These are phyloP conservation scores for Aquilaria yunnanensis DNA, from an alignment of 345 rosid species.

Conservation along the genomic window DNA sequence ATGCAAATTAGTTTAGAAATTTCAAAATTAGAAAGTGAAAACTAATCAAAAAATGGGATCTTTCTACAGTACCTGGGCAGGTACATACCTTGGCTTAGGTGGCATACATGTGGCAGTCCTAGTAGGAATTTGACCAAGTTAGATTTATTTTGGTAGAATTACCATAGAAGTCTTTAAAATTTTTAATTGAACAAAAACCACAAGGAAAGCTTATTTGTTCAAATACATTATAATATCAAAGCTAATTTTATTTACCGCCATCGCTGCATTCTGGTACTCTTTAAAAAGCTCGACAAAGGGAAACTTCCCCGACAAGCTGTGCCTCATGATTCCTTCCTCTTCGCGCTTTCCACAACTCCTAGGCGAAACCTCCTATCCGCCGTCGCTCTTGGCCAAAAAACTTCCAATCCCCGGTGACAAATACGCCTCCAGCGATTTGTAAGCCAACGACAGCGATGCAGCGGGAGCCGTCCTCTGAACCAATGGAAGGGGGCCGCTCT, in stretches of 20 bases:
- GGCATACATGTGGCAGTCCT: no score
- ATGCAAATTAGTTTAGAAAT: no score
- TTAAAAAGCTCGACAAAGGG: slow-evolving; percentile 85
- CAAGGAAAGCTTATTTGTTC: background rate
- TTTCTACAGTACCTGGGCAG: no score
- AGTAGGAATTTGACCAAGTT: no score
- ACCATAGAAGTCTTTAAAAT: no score
- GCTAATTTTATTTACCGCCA: slow-evolving; percentile 51
- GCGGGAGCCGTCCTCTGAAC: slow-evolving; percentile 32
- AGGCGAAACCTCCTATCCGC: slow-evolving; percentile 35
- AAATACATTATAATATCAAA: background rate
- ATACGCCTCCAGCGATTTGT: slow-evolving; percentile 55
- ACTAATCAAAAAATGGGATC: no score
- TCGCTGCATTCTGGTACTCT: slow-evolving; percentile 82
- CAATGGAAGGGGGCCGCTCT: slow-evolving; percentile 48
- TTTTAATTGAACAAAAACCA: background rate
- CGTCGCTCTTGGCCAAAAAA: slow-evolving; percentile 12
- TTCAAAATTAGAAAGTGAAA: no score
- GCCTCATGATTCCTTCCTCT: slow-evolving; percentile 42
- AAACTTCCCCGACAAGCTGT: slow-evolving; percentile 70
- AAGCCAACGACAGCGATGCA: slow-evolving; percentile 7
- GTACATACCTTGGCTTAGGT: no score
- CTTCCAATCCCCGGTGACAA: slow-evolving; percentile 63
- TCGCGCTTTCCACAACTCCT: slow-evolving; percentile 31
- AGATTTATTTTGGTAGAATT: no score